These are phyloP conservation scores for Boletus albobrunnescens DNA, from an alignment of 1,284 basidiomycete species.

Conservation along the genomic window DNA sequence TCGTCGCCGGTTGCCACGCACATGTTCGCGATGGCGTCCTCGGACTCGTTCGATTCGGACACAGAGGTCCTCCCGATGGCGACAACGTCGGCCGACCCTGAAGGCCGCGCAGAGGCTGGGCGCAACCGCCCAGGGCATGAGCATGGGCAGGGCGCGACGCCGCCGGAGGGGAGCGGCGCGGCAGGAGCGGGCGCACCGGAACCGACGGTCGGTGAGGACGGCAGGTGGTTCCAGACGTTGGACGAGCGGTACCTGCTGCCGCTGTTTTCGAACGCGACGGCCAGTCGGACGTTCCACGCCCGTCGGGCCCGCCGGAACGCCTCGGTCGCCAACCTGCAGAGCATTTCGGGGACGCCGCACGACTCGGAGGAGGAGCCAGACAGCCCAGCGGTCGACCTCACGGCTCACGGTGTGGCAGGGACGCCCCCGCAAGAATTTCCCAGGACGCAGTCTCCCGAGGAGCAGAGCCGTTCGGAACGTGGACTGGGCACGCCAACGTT, in stretches of 20 bases:
- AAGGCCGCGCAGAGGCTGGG: slow-evolving; percentile 13
- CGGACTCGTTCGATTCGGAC: slow-evolving; percentile 75
- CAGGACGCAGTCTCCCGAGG: slow-evolving; percentile 33
- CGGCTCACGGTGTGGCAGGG: slow-evolving; percentile 15
- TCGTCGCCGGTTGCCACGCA: slow-evolving; percentile 33
- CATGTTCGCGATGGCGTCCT: slow-evolving; percentile 58
- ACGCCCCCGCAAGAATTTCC: slow-evolving; percentile 25
- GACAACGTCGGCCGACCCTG: slow-evolving; percentile 35
- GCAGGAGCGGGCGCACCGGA: no score
- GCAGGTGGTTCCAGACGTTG: slow-evolving; percentile 93
- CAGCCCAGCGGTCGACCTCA: slow-evolving; percentile 39
- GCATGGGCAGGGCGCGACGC: no score
- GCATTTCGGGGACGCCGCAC: slow-evolving; percentile 43
- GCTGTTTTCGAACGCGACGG: slow-evolving; percentile 91
- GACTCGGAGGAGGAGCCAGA: slow-evolving; percentile 54
- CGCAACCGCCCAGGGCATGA: no score
- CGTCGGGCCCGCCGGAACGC: slow-evolving; percentile 57
- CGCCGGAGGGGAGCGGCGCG: no score
- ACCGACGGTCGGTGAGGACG: slow-evolving; percentile 54
- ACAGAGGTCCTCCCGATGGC: slow-evolving; percentile 76
- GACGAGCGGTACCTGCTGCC: slow-evolving; percentile 95
- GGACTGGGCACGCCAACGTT: slow-evolving; percentile 54
- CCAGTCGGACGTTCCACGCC: slow-evolving; percentile 83
- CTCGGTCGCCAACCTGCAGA: slow-evolving; percentile 28
- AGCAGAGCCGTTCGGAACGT: slow-evolving; percentile 55